Percentiles rank a stretch among this genome's conserved stretches.
phyloP scores from a whole-genome alignment of 2,329 filamentous ascomycete genomes.

The Orbilia oligospora region DNA sequence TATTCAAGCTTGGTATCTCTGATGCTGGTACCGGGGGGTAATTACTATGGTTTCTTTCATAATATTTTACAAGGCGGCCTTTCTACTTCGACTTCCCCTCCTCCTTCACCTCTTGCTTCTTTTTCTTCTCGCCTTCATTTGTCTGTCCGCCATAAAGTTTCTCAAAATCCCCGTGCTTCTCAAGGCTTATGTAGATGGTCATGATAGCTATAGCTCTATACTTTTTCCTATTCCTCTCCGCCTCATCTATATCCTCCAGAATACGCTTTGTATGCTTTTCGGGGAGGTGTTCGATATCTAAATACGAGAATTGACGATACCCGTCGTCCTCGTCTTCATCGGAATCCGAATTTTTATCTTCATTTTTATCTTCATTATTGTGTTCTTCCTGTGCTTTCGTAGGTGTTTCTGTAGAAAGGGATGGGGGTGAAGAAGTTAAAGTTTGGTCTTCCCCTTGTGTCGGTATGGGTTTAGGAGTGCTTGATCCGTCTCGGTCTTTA shows the following conservation, averaged over 20 bases:
- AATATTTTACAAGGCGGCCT: background rate
- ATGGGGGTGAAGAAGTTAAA: conserved; percentile 35
- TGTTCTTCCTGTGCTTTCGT: background rate
- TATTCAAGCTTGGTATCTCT: background rate
- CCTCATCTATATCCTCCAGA: conserved; percentile 50
- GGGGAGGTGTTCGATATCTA: conserved; percentile 46
- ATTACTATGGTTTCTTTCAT: background rate
- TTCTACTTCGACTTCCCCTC: background rate
- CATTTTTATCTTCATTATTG: conserved; percentile 1
- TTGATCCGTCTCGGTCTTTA: conserved; percentile 1
- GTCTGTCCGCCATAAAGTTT: conserved; percentile 49
- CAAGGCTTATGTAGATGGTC: conserved; percentile 54
- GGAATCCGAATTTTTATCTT: conserved; percentile 6
- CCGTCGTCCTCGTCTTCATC: conserved; percentile 29
- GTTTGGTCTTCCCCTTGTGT: background rate
- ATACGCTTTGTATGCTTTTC: conserved; percentile 50
- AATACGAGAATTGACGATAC: conserved; percentile 45
- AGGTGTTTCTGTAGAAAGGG: background rate
- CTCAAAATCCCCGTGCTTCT: conserved; percentile 42
- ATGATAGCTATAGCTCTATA: conserved; percentile 51
- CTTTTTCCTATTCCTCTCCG: conserved; percentile 54
- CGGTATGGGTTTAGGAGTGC: conserved; percentile 2
- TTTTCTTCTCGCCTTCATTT: conserved; percentile 32
- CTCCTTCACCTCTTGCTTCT: background rate
- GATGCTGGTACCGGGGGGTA: background rate